phyloP scores from a whole-genome alignment of 805 yeast species.

The Ogataea populi-albae region DNA sequence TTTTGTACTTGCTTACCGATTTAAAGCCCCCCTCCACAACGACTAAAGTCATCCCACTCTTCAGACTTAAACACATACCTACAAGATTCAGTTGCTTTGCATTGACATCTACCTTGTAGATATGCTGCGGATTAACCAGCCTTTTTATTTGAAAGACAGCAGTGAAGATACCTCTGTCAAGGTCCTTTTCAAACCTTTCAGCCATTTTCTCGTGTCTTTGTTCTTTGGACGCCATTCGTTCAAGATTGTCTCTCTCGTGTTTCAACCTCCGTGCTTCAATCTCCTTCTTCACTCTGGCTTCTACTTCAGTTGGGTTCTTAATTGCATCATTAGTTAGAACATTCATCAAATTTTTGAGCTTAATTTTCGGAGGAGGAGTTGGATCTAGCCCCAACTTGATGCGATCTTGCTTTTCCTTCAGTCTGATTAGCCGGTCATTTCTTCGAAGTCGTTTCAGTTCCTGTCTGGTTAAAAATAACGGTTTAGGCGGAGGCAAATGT shows the following conservation, averaged over 20 bases:
- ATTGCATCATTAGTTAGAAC: slow-evolving; percentile 84
- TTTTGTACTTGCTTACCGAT: slow-evolving; percentile 58
- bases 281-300: slow-evolving; percentile 64
- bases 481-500: slow-evolving; percentile 37
- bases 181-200: slow-evolving; percentile 45
- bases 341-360: slow-evolving; percentile 78
- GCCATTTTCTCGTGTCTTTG: slow-evolving; percentile 49
- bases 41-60: slow-evolving; percentile 50
- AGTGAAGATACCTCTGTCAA: slow-evolving; percentile 47
- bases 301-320: slow-evolving; percentile 85
- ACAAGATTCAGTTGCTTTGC: slow-evolving; percentile 67
- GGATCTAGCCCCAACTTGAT: slow-evolving; percentile 79
- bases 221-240: slow-evolving; percentile 59
- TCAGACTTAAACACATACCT: slow-evolving; percentile 57
- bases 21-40: slow-evolving; percentile 74
- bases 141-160: slow-evolving; percentile 57
- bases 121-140: slow-evolving; percentile 61
- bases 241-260: slow-evolving; percentile 62
- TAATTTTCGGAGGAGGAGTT: slow-evolving; percentile 87
- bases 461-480: slow-evolving; percentile 65
- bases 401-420: slow-evolving; percentile 72
- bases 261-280: slow-evolving; percentile 55
- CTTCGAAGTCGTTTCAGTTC: slow-evolving; percentile 74
- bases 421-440: slow-evolving; percentile 59
- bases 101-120: slow-evolving; percentile 73